Evolutionary conservation across 106 monocot species (phyloP), one percentile per base, ranked within the genome.

Genomic region (Dendrobium chrysotoxum): DNA sequence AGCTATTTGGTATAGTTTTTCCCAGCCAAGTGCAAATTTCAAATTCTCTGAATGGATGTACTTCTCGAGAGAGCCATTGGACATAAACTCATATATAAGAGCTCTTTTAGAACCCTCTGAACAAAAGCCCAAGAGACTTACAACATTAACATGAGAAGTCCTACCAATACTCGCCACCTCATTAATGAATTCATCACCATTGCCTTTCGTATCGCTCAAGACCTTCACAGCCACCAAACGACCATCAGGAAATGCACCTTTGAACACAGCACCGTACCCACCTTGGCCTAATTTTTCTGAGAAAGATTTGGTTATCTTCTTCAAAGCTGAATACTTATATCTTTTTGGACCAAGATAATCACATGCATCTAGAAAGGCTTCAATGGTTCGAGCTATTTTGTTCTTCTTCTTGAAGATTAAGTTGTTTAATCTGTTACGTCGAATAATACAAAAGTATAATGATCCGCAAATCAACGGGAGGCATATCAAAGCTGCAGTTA

Each of bases 71-170:
- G 58, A 81, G 0, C 81, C 81, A 44, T 76, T 81, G 15, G 40
- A 40, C 81, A 81, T 75, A 58, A 73, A 81, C n/a, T 81, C 80
- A 40, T 81, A 81, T 5, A 81, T 35, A 28, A 81, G 71, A 31
- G 80, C 80, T 28, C 80, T 72, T 4, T 55, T 72, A 26, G 80
- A 53, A 15, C 80, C 53, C 11, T 81, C 80, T 23, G 80, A 81
- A 40, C 73, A 54, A 17, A 28, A 81, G 1, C 80, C 80, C 53
- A 81, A 7, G 26, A 81, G 80, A 39, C 50, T 46, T 3, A 81
- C 80, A 3, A 81, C 39, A 26, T 81, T 81, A 10, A 73, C 53
- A 23, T 81, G 80, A 54, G 46, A 39, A 57, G 53, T 81, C 44
- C 53, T 81, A 31, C 80, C 80, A 55, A 81, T 81, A 3, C 53